Base-by-base conservation (phyloP, 352 stramenopile species). In the Phytophthora rubi region DNA sequence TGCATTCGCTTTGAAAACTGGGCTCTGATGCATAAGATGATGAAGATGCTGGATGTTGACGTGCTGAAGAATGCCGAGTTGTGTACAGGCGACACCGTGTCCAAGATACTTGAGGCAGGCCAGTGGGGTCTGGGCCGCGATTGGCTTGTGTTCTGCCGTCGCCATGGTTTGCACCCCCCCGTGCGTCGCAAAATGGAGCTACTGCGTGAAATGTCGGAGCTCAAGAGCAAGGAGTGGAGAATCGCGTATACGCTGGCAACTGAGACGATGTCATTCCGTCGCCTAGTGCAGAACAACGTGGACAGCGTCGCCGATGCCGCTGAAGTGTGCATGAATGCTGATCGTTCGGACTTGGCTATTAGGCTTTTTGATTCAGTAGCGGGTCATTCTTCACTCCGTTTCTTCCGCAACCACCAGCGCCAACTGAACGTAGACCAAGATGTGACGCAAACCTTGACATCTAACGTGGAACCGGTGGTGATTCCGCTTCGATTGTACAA, bases 401-500 rank as follows among this genome's bases (percentile, higher is more conserved):
- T 52, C 49, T 77, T 62, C n/a, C 60, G 65, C 21, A 75, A 69
- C 15, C 54, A 76, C 9, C 61, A 67, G 21, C 69, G 61, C 6
- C 58, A 76, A 44, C 51, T 80, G 5, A 33, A 76, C 57, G n/a
- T 26, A 21, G 39, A 23, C 21, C 37, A 67, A 60, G 44, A 73
- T 35, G 39, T 47, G 7, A 45, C 44, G 23, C 48, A 62, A 49
- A 37, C 39, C 0, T 62, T 63, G 73, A 49, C 59, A 28, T 59
- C 42, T 6, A 65, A 73, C 16, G 49, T 64, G 28, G 62, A 65
- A 5, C 64, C 59, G 4, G 26, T 80, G 21, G 32, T 68, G 30
- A 66, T 92, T 32, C 83, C 85, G 39, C 63, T 94, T 66, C 71
- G 80, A 55, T 80, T 91, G 81, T 94, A 86, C 80, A 94, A 92